These are phyloP conservation scores for Sarocladiaceae sp. DNA, from an alignment of 2,329 filamentous ascomycete species.

Conservation along the genomic window DNA sequence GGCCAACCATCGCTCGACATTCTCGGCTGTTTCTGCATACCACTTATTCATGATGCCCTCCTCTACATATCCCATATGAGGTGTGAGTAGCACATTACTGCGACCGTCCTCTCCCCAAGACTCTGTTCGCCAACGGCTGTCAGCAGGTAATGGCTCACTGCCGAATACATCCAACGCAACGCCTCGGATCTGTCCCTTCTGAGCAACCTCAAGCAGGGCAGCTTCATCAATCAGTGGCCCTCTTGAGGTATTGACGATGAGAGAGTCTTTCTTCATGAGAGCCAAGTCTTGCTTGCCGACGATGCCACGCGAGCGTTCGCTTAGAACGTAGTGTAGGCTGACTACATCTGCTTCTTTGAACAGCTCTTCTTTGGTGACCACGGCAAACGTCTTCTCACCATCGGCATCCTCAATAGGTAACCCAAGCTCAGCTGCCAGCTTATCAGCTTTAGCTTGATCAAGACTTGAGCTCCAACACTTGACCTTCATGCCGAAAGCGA, in stretches of 20 bases:
- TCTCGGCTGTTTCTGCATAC: conserved; percentile 65
- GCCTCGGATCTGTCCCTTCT: conserved; percentile 56
- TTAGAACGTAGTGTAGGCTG: conserved; percentile 65
- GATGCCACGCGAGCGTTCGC: conserved; percentile 56
- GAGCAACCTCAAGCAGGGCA: conserved; percentile 56
- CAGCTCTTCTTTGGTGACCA: conserved; percentile 58
- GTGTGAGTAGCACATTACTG: conserved; percentile 57
- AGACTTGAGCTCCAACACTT: conserved; percentile 62
- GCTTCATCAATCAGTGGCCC: conserved; percentile 65
- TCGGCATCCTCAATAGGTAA: conserved; percentile 46
- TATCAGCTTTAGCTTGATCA: conserved; percentile 59
- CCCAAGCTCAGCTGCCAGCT: conserved; percentile 48
- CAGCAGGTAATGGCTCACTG: conserved; percentile 60
- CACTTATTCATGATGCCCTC: conserved; percentile 58
- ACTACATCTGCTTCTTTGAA: conserved; percentile 60
- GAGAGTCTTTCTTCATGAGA: conserved; percentile 55
- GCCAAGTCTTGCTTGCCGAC: conserved; percentile 52
- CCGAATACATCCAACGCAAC: conserved; percentile 73
- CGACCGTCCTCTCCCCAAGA: conserved; percentile 58
- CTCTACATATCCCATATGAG: conserved; percentile 73
- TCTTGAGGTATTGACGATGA: conserved; percentile 70
- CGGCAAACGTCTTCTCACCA: conserved; percentile 51
- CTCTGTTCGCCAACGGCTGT: conserved; percentile 64
- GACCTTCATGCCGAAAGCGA: conserved; percentile 62
- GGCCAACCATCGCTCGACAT: conserved; percentile 49